Evolutionary conservation across 768 basidiomycete species (phyloP).

Genomic region (Wakefieldia striispora): DNA sequence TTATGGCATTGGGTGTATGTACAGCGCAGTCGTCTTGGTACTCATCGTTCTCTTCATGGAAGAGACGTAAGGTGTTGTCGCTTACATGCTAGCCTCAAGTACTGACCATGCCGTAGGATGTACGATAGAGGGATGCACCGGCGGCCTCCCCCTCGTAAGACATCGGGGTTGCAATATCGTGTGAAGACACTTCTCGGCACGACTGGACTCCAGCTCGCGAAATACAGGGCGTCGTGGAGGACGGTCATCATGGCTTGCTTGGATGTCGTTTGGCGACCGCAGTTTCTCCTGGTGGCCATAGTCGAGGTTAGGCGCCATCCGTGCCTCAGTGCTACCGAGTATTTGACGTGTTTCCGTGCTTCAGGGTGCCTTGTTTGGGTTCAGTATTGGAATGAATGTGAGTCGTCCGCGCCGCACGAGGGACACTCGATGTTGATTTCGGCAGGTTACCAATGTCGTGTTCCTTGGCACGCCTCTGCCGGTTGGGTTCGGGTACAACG

Average conservation of each 20-base stretch:
- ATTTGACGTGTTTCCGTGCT: background rate
- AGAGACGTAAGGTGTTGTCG: conserved; percentile 41
- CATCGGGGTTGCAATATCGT: conserved; percentile 37
- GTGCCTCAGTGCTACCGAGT: background rate
- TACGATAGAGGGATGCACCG: conserved; percentile 45
- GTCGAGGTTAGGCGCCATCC: conserved; percentile 37
- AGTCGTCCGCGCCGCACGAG: background rate
- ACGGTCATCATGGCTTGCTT: conserved; percentile 34
- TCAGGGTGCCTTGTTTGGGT: conserved; percentile 48
- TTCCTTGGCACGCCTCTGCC: conserved; percentile 49
- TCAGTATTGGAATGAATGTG: conserved; percentile 46
- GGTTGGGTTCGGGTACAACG: conserved; percentile 45
- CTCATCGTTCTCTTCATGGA: conserved; percentile 47
- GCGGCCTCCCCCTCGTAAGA: conserved; percentile 27
- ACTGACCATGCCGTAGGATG: conserved; percentile 32
- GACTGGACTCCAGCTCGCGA: conserved; percentile 45
- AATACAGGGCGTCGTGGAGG: conserved; percentile 43
- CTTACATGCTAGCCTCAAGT: background rate
- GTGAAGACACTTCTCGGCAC: conserved; percentile 48
- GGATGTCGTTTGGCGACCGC: conserved; percentile 48
- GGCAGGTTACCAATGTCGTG: conserved; percentile 52
- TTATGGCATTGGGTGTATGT: conserved; percentile 52
- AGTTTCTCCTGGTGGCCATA: conserved; percentile 37
- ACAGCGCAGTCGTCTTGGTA: conserved; percentile 42
- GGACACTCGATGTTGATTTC: background rate